Percentiles rank a stretch among this genome's conserved stretches.
Evolutionary conservation across 768 basidiomycete genomes (phyloP).

Genomic region (Lactarius akahatsu): DNA sequence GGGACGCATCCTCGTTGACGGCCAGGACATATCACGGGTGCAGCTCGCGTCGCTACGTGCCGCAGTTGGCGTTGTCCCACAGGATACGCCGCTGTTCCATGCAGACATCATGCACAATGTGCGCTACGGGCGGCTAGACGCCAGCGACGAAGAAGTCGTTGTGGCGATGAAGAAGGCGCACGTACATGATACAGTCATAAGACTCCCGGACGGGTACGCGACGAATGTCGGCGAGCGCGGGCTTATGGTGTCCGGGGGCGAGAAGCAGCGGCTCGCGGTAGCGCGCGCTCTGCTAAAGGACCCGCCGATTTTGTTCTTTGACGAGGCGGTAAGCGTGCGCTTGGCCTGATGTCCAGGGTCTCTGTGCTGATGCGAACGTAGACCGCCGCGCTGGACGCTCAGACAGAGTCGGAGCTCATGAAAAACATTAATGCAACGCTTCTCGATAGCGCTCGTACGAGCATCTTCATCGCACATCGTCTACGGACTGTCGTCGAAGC

Average conservation of each 20-base stretch:
- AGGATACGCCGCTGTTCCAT: slow-evolving; percentile 98
- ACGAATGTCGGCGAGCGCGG: slow-evolving; percentile 97
- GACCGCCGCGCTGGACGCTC: slow-evolving; percentile 95
- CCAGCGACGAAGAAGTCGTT: slow-evolving; percentile 85
- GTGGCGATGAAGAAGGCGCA: slow-evolving; percentile 84
- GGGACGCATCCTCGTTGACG: slow-evolving; percentile 85
- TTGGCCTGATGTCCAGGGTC: not conserved
- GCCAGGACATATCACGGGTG: slow-evolving; percentile 77
- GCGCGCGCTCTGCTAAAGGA: slow-evolving; percentile 92
- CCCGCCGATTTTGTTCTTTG: slow-evolving; percentile 95
- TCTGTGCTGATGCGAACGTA: slow-evolving; percentile 36
- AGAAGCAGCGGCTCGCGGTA: slow-evolving; percentile 96
- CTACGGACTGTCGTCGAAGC: slow-evolving; percentile 88
- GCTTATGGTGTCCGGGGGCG: slow-evolving; percentile 97
- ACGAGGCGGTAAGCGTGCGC: slow-evolving; percentile 78
- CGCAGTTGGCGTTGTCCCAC: slow-evolving; percentile 90
- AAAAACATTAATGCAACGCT: slow-evolving; percentile 83
- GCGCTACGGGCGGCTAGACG: slow-evolving; percentile 85
- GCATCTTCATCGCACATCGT: slow-evolving; percentile 95
- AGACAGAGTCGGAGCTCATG: slow-evolving; percentile 95
- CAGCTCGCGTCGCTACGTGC: slow-evolving; percentile 70
- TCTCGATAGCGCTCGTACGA: slow-evolving; percentile 77
- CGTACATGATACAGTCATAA: slow-evolving; percentile 76
- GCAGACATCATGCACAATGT: slow-evolving; percentile 94
- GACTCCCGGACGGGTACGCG: slow-evolving; percentile 79